Evolutionary conservation across 2,329 filamentous ascomycete genomes (phyloP).

Genomic region (Exophiala lecanii-corni): DNA sequence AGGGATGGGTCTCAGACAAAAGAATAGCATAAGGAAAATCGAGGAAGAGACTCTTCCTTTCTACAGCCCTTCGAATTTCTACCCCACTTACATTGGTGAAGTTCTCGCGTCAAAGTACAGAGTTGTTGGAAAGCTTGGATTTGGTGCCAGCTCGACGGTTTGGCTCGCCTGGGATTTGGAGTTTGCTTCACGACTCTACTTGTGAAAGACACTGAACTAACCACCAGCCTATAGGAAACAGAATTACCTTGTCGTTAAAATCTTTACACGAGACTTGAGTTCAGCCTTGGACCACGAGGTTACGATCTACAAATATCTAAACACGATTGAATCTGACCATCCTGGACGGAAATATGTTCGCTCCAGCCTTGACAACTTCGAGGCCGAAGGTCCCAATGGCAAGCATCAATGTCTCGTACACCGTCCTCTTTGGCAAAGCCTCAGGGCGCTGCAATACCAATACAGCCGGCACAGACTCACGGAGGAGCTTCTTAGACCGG

Average conservation of each 20-base stretch:
- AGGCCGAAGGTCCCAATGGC: too few species aligned
- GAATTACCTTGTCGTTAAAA: slow-evolving; percentile 33
- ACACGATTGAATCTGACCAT: too few species aligned
- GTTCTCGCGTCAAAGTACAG: slow-evolving; percentile 27
- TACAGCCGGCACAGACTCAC: too few species aligned
- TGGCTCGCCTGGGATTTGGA: slow-evolving; percentile 36
- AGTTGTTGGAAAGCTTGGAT: slow-evolving; percentile 35
- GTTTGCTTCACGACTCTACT: slow-evolving; percentile 23
- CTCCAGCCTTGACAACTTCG: too few species aligned
- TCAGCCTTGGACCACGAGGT: slow-evolving; percentile 27
- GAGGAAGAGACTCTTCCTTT: slow-evolving; percentile 25
- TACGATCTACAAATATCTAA: too few species aligned
- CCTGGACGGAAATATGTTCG: too few species aligned
- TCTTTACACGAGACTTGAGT: slow-evolving; percentile 29
- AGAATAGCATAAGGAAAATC: slow-evolving; percentile 4
- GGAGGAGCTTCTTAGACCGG: too few species aligned
- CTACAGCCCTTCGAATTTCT: slow-evolving; percentile 22
- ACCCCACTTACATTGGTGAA: slow-evolving; percentile 21
- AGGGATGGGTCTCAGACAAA: not conserved
- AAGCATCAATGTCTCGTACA: too few species aligned
- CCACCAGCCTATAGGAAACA: slow-evolving; percentile 10
- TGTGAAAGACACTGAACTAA: slow-evolving; percentile 12
- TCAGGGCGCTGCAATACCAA: too few species aligned
- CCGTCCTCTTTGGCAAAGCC: too few species aligned
- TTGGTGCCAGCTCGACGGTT: slow-evolving; percentile 33